phyloP scores from a whole-genome alignment of 1,284 basidiomycete genomes.

The Spongiforma sp. region DNA sequence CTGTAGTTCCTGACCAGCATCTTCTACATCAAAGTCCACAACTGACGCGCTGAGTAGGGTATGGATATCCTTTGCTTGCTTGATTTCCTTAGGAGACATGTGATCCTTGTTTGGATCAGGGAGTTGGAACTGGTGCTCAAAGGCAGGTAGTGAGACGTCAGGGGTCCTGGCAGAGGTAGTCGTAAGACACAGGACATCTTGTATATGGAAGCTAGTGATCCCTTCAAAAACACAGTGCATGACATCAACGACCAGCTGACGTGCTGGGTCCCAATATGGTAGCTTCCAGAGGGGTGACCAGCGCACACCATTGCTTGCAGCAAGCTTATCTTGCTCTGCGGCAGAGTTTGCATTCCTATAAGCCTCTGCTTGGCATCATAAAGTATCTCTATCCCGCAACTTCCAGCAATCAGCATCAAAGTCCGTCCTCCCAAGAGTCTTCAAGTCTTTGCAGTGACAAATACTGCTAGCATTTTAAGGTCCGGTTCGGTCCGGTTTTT shows the following conservation, averaged over 20 bases:
- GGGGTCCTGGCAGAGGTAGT: not conserved
- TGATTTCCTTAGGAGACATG: slow-evolving; percentile 1
- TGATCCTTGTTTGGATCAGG: not conserved
- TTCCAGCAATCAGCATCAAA: slow-evolving; percentile 16
- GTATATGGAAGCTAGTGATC: not conserved
- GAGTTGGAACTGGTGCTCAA: not conserved
- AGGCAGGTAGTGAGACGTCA: not conserved
- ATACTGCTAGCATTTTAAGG: too few relatives aligned
- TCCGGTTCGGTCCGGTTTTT: too few relatives aligned
- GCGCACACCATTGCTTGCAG: slow-evolving; percentile 30
- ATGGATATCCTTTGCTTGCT: slow-evolving; percentile 10
- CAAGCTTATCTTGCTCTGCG: not conserved
- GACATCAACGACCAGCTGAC: slow-evolving; percentile 36
- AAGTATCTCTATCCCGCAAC: slow-evolving; percentile 16
- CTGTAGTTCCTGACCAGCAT: not conserved
- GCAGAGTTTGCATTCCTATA: slow-evolving; percentile 21
- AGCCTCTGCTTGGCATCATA: slow-evolving; percentile 16
- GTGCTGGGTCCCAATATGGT: slow-evolving; percentile 44
- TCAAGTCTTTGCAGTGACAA: not conserved
- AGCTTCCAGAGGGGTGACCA: slow-evolving; percentile 44
- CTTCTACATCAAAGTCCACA: not conserved
- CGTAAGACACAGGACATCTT: not conserved
- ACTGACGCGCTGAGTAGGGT: not conserved
- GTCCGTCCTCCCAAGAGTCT: not conserved
- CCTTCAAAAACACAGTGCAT: not conserved